Percentiles rank a stretch among this genome's conserved stretches.
Conservation (phyloP, 345 rosid genomes). For the Pelargonium nanum region DNA sequence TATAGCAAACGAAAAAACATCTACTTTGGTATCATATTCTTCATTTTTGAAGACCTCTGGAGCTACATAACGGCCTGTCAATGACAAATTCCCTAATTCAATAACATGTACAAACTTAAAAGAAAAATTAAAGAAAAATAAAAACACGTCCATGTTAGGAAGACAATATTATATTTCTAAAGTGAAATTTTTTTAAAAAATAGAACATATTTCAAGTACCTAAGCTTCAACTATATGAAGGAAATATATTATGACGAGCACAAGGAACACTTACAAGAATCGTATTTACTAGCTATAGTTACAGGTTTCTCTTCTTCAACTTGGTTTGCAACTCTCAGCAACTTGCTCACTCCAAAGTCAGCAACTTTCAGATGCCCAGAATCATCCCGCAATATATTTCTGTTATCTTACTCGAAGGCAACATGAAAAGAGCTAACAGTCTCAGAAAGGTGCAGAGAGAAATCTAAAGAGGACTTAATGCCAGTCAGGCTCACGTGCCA, state of each 20-base stretch:
- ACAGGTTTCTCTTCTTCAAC: slow-evolving; percentile 48
- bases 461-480: slow-evolving; percentile 2
- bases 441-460: slow-evolving; percentile 14
- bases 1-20: slow-evolving; percentile 73
- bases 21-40: slow-evolving; percentile 75
- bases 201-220: background rate
- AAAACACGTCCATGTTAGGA: background rate
- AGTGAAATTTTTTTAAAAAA: no score
- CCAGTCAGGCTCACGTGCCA: background rate
- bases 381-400: slow-evolving; percentile 68
- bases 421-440: background rate
- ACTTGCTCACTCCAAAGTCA: slow-evolving; percentile 61
- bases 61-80: slow-evolving; percentile 68
- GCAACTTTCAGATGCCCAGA: slow-evolving; percentile 69
- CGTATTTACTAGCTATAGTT: slow-evolving; percentile 36
- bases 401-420: slow-evolving; percentile 39
- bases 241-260: background rate
- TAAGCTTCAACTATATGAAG: background rate
- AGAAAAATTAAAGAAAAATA: background rate
- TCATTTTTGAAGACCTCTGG: slow-evolving; percentile 72
- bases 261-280: slow-evolving; percentile 42
- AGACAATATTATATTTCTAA: no score
- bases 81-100: slow-evolving; percentile 2
- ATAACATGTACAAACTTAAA: slow-evolving; percentile 9
- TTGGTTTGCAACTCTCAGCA: slow-evolving; percentile 45